A percentile compares a stretch with the other conserved stretches of the same genome.
Evolutionary conservation across 495 filamentous ascomycete genomes (phyloP).

Genomic region (Penicillium psychrofluorescens): DNA sequence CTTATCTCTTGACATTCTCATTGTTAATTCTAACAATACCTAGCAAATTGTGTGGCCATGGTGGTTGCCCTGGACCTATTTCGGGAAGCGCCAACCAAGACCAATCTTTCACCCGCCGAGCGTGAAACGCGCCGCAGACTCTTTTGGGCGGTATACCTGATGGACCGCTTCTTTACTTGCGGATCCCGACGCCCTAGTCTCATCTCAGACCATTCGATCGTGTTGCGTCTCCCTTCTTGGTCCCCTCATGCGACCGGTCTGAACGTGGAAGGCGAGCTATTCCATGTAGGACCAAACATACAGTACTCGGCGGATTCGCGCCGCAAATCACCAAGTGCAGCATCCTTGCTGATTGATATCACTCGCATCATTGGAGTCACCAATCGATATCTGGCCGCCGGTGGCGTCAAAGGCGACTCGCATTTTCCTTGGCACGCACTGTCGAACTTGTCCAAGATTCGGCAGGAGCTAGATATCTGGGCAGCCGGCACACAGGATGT

Average conservation of each 20-base stretch:
- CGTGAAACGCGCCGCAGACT: conserved; percentile 65
- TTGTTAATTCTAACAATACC: conserved; percentile 5
- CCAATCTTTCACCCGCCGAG: conserved; percentile 51
- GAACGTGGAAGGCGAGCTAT: conserved; percentile 65
- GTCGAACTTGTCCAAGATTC: conserved; percentile 77
- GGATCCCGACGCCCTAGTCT: conserved; percentile 73
- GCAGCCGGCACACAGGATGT: conserved; percentile 72
- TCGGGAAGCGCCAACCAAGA: conserved; percentile 54
- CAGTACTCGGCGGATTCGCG: conserved; percentile 58
- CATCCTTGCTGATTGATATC: conserved; percentile 73
- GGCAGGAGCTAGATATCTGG: conserved; percentile 79
- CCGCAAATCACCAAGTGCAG: conserved; percentile 61
- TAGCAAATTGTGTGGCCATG: conserved; percentile 76
- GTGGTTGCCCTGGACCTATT: conserved; percentile 70
- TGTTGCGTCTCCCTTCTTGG: conserved; percentile 66
- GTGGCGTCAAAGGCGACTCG: conserved; percentile 79
- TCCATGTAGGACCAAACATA: conserved; percentile 65
- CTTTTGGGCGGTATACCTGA: conserved; percentile 80
- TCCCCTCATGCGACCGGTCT: conserved; percentile 43
- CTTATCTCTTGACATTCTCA: conserved; percentile 1
- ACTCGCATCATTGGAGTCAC: conserved; percentile 74
- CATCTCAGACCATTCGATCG: conserved; percentile 65
- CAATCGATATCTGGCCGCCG: conserved; percentile 74
- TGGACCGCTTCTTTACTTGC: conserved; percentile 72
- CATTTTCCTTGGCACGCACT: conserved; percentile 85